A percentile compares a stretch with the other conserved stretches of the same genome.
These are phyloP conservation scores for Cercospora sesami DNA, from an alignment of 2,329 filamentous ascomycete genomes.

Conservation along the genomic window DNA sequence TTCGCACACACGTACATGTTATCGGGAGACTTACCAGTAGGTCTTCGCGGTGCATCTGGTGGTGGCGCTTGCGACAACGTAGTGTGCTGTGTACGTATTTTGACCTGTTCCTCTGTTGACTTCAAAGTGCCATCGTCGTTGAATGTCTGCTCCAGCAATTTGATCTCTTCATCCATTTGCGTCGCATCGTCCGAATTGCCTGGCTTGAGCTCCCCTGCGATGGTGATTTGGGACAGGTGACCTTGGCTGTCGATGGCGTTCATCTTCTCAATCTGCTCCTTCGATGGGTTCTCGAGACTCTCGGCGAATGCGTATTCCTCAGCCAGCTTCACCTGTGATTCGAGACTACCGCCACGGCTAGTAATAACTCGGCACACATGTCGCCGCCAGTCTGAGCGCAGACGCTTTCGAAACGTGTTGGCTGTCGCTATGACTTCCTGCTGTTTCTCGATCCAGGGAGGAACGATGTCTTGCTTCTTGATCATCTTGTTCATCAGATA, in stretches of 20 bases:
- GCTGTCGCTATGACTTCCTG: constrained; percentile 76
- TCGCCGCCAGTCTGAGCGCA: constrained; percentile 80
- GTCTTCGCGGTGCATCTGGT: constrained; percentile 28
- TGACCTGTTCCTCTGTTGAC: constrained; percentile 27
- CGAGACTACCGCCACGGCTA: constrained; percentile 70
- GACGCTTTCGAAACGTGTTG: constrained; percentile 67
- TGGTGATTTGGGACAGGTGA: constrained; percentile 50
- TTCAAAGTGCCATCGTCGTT: constrained; percentile 34
- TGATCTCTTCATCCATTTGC: constrained; percentile 35
- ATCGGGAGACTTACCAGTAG: constrained; percentile 11
- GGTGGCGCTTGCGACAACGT: constrained; percentile 20
- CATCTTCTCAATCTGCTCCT: constrained; percentile 45
- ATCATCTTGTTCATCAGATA: constrained; percentile 99
- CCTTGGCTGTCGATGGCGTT: constrained; percentile 50
- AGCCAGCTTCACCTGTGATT: constrained; percentile 71
- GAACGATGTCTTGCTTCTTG: constrained; percentile 89
- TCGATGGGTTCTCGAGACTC: constrained; percentile 60
- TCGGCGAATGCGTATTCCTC: constrained; percentile 76
- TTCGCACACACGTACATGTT: neutral
- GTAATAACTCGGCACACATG: constrained; percentile 79
- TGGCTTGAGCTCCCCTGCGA: constrained; percentile 47
- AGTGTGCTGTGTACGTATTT: constrained; percentile 19
- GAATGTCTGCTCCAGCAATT: constrained; percentile 41
- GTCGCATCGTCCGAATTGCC: constrained; percentile 17
- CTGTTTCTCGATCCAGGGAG: constrained; percentile 98